phyloP scores from a whole-genome alignment of 805 yeast genomes.

The Trichomonascus vanleenenianus region DNA sequence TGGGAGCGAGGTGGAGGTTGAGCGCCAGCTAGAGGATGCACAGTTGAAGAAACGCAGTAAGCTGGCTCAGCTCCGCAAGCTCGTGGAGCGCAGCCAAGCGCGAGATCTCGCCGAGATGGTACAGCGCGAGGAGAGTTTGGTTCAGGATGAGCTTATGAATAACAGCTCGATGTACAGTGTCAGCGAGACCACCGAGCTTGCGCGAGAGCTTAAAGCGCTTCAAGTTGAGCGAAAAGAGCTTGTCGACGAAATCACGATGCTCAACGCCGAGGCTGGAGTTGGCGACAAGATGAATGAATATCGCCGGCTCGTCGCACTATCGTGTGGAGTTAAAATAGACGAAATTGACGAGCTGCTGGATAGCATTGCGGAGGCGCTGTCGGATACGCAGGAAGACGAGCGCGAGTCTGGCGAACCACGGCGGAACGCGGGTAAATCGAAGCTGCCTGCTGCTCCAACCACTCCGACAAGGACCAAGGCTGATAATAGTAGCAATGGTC shows the following conservation, averaged over 20 bases:
- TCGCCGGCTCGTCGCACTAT: constrained; percentile 64
- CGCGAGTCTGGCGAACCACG: neutral
- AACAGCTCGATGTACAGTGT: constrained; percentile 7
- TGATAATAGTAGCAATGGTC: neutral
- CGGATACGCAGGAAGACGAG: constrained; percentile 14
- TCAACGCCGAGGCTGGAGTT: constrained; percentile 38
- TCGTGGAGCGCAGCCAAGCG: constrained; percentile 61
- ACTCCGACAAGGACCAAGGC: neutral
- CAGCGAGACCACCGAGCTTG: constrained; percentile 19
- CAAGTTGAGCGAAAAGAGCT: constrained; percentile 36
- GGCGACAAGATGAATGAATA: constrained; percentile 66
- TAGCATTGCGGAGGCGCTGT: constrained; percentile 53
- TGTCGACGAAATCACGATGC: constrained; percentile 43
- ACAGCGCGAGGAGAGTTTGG: constrained; percentile 42
- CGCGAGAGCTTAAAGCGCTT: constrained; percentile 31
- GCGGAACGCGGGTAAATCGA: neutral
- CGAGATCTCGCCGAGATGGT: constrained; percentile 50
- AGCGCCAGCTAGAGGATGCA: constrained; percentile 18
- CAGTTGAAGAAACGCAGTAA: constrained; percentile 19
- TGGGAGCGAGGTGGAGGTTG: constrained; percentile 24
- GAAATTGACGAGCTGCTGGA: constrained; percentile 76
- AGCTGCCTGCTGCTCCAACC: neutral
- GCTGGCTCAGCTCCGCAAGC: constrained; percentile 29
- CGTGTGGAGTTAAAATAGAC: constrained; percentile 71
- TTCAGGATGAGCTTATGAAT: constrained; percentile 19